These are phyloP conservation scores for Nemania bipapillata DNA, from an alignment of 2,329 filamentous ascomycete genomes.

Conservation along the genomic window DNA sequence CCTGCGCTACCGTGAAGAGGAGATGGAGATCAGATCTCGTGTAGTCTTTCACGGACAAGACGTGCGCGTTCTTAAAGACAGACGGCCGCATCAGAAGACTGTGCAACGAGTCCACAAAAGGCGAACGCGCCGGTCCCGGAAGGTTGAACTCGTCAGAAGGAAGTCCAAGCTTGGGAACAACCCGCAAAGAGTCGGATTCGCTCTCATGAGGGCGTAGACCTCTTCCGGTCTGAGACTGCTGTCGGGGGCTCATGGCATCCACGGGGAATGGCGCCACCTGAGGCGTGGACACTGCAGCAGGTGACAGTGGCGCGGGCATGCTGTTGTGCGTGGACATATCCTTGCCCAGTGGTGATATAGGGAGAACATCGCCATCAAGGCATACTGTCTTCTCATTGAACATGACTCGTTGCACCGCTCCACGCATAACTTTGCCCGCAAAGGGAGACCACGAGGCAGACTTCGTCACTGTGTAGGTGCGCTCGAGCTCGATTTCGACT, in stretches of 20 bases:
- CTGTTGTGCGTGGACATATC: constrained; percentile 79
- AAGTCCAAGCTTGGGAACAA: constrained; percentile 42
- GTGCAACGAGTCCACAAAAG: constrained; percentile 70
- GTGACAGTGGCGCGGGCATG: constrained; percentile 63
- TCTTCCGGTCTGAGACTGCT: constrained; percentile 51
- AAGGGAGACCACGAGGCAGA: constrained; percentile 75
- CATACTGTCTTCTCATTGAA: constrained; percentile 80
- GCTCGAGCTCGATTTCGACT: constrained; percentile 80
- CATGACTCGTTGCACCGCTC: constrained; percentile 77
- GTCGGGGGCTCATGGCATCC: constrained; percentile 52
- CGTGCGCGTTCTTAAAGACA: constrained; percentile 87
- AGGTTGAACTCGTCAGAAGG: constrained; percentile 60
- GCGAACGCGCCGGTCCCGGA: constrained; percentile 61
- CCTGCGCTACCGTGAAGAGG: constrained; percentile 94
- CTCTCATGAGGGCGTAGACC: constrained; percentile 53
- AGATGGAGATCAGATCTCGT: constrained; percentile 86
- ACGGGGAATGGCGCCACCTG: constrained; percentile 52
- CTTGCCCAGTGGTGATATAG: constrained; percentile 69
- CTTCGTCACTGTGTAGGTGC: constrained; percentile 69
- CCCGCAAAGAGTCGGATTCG: constrained; percentile 46
- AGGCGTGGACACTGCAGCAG: constrained; percentile 65
- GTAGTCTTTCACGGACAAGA: constrained; percentile 93
- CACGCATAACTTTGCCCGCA: constrained; percentile 73
- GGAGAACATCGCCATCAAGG: constrained; percentile 73
- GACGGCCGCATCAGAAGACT: constrained; percentile 79